These are phyloP conservation scores for Verruconis gallopava DNA, from an alignment of 2,329 filamentous ascomycete species.

Conservation along the genomic window DNA sequence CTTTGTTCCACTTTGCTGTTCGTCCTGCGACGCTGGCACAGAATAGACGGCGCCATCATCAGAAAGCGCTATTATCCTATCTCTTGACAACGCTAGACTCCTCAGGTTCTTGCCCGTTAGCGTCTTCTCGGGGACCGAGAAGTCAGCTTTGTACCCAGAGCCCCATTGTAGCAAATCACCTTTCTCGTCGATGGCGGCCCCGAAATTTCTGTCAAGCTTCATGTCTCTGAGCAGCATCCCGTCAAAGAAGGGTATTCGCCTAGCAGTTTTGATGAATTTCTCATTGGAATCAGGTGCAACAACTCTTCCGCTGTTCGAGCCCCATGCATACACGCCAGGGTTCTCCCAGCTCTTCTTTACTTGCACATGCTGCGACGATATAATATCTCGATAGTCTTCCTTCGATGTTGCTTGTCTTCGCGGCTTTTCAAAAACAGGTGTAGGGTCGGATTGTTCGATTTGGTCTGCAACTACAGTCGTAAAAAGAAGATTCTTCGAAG, in stretches of 20 bases:
- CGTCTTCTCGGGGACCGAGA: conserved; percentile 54
- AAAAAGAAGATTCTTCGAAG: conserved; percentile 18
- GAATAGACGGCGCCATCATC: conserved; percentile 72
- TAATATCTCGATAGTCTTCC: conserved; percentile 60
- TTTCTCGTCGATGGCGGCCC: conserved; percentile 73
- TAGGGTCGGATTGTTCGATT: conserved; percentile 30
- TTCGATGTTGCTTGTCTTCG: conserved; percentile 42
- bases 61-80: conserved; percentile 70
- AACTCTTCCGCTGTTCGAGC: conserved; percentile 73
- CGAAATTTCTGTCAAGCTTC: conserved; percentile 71
- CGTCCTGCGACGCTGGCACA: conserved; percentile 59
- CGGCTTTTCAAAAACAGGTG: conserved; percentile 56
- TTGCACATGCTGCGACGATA: conserved; percentile 79
- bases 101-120: conserved; percentile 69
- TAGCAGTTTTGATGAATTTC: conserved; percentile 62
- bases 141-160: conserved; percentile 53
- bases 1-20: conserved; percentile 55
- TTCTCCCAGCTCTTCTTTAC: conserved; percentile 70
- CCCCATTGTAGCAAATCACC: conserved; percentile 93
- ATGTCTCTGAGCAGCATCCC: conserved; percentile 73
- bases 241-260: conserved; percentile 71
- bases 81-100: conserved; percentile 63
- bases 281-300: conserved; percentile 74
- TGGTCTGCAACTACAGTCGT: too few relatives aligned
- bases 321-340: conserved; percentile 89